A percentile compares a stretch with the other conserved stretches of the same genome.
These are phyloP conservation scores for Styphnolobium japonicum DNA, from an alignment of 306 rosid species.

Conservation along the genomic window DNA sequence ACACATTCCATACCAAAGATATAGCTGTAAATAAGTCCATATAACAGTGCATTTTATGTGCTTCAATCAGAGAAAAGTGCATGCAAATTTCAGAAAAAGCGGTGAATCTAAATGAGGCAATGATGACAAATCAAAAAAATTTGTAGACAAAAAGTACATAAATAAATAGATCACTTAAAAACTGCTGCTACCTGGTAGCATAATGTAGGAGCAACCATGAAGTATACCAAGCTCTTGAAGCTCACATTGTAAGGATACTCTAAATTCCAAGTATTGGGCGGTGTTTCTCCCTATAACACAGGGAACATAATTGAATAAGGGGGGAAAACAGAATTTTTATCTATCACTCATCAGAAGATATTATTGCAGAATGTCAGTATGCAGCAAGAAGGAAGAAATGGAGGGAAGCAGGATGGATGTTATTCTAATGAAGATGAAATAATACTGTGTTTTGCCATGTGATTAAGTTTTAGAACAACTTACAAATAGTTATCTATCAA, in stretches of 20 bases:
- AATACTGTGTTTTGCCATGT: background rate
- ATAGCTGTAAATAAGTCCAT: conserved; percentile 1
- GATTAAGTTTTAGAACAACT: background rate
- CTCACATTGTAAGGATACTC: conserved; percentile 47
- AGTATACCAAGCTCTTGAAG: conserved; percentile 74
- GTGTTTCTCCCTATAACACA: conserved; percentile 41
- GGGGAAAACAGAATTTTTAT: background rate
- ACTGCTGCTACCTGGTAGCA: conserved; percentile 82
- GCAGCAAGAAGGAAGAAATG: background rate
- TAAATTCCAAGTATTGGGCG: conserved; percentile 16
- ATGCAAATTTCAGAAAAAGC: background rate
- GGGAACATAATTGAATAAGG: conserved; percentile 26
- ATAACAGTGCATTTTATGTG: background rate
- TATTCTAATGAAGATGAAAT: background rate
- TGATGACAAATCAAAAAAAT: background rate
- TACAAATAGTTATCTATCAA: background rate
- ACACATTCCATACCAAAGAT: background rate
- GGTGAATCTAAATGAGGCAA: background rate
- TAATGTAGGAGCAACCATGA: conserved; percentile 95
- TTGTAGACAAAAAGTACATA: background rate
- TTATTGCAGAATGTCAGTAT: conserved; percentile 10
- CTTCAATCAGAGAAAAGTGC: background rate
- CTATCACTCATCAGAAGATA: conserved; percentile 5
- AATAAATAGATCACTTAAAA: conserved; percentile 5
- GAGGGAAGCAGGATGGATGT: background rate